phyloP scores from a whole-genome alignment of 2,329 filamentous ascomycete species.

The Venturia oleaginea region DNA sequence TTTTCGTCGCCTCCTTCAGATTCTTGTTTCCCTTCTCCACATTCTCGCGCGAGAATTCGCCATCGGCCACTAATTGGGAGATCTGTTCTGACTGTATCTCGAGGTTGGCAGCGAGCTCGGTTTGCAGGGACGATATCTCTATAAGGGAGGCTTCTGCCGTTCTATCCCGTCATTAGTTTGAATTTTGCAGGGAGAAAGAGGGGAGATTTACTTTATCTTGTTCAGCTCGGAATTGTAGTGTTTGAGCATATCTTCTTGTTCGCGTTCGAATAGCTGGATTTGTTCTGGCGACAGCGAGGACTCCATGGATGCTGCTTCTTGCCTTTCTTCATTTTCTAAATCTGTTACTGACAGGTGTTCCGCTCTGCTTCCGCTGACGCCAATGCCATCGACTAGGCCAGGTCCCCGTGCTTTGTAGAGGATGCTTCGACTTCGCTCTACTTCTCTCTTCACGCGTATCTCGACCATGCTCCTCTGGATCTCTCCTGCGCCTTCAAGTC shows the following conservation, averaged over 20 bases:
- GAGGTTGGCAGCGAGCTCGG: conserved; percentile 77
- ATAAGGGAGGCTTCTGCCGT: conserved; percentile 82
- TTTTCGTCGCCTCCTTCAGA: conserved; percentile 67
- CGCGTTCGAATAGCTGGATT: conserved; percentile 84
- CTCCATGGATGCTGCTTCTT: not conserved
- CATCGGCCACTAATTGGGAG: conserved; percentile 78
- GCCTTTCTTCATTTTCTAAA: conserved; percentile 18
- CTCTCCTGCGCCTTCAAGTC: conserved; percentile 65
- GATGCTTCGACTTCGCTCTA: conserved; percentile 83
- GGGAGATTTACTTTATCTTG: conserved; percentile 77
- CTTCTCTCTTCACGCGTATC: conserved; percentile 69
- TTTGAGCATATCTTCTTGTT: conserved; percentile 85
- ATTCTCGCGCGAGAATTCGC: conserved; percentile 72
- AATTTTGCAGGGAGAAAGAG: not conserved
- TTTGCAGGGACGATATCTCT: conserved; percentile 89
- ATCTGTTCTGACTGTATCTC: conserved; percentile 81
- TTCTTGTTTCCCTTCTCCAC: conserved; percentile 84
- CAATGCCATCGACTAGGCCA: conserved; percentile 12
- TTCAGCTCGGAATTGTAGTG: conserved; percentile 91
- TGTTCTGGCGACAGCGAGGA: conserved; percentile 68
- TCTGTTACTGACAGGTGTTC: conserved; percentile 12
- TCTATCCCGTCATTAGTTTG: conserved; percentile 37
- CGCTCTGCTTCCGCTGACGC: conserved; percentile 11
- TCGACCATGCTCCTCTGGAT: conserved; percentile 91
- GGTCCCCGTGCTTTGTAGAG: conserved; percentile 53